Conservation (phyloP, 352 stramenopile species). For the Blastocystis sp. region DNA sequence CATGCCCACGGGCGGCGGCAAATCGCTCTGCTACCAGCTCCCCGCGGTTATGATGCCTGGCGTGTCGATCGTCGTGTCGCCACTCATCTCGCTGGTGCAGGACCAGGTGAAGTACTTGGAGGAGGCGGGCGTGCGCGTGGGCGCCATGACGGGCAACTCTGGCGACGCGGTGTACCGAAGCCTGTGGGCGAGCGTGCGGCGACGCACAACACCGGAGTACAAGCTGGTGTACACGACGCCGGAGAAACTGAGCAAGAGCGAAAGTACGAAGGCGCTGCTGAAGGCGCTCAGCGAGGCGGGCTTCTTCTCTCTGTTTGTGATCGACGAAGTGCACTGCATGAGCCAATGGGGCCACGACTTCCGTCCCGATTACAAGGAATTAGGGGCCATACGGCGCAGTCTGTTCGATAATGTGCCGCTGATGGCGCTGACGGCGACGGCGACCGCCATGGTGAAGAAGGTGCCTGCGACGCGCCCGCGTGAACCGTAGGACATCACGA, state of each 20-base stretch:
- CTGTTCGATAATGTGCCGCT: constrained; percentile 73
- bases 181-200: constrained; percentile 43
- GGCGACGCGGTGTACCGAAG: constrained; percentile 1
- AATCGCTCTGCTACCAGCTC: constrained; percentile 96
- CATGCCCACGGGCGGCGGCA: constrained; percentile 92
- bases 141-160: constrained; percentile 68
- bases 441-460: constrained; percentile 75
- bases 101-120: constrained; percentile 84
- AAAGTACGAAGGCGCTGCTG: constrained; percentile 58
- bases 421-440: constrained; percentile 87
- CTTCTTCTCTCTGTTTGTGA: constrained; percentile 79
- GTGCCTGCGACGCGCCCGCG: background rate
- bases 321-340: constrained; percentile 91
- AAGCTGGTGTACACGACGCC: constrained; percentile 62
- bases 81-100: constrained; percentile 87
- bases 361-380: constrained; percentile 78
- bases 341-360: constrained; percentile 92
- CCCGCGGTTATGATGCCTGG: constrained; percentile 80
- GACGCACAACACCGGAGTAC: background rate
- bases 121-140: constrained; percentile 73
- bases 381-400: constrained; percentile 59
- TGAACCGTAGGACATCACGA: constrained; percentile 20
- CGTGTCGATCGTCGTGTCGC: constrained; percentile 86
- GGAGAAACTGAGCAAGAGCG: constrained; percentile 63
- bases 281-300: constrained; percentile 18